Evolutionary conservation across 23 red algal species (phyloP), one percentile per base, ranked within the genome.

Genomic region (Gracilaria gracilis): DNA sequence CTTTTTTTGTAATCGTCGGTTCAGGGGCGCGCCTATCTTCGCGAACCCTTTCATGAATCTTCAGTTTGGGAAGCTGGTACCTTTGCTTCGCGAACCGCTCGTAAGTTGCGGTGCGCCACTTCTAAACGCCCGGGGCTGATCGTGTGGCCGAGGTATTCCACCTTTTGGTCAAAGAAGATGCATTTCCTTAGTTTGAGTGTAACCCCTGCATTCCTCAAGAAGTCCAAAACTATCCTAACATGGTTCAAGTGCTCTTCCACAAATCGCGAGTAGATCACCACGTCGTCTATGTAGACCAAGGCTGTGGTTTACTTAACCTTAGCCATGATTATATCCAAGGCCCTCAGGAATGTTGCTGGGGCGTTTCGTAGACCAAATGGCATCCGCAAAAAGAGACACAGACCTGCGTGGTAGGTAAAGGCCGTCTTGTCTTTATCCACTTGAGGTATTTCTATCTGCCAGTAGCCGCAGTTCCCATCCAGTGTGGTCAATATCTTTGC

Each of bases 401-500:
- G 44, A 23, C 0, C 79, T 61, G 48, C 28, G 33, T 82, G 79
- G 13, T 23, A 61, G 2, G 55, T 53, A 19, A 82, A 82, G 7
- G 79, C 24, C 8, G 79, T 82, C 47, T 82, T 82, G 79, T 82
- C 14, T 19, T 12, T 82, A 32, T 82, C 79, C 27, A 31, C 28
- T n/a, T 82, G 16, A 9, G 14, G 34, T 25, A 82, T 31, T 0
- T 47, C 38, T 37, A 87, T 87, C 83, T 87, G 65, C 83, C 83
- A 87, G 62, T 87, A 87, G 2, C 83, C 62, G 64, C 36, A 66
- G 40, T 87, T 87, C 27, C 19, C 58, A 28, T 87, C 64, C 23
- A 87, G 27, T 27, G 83, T 87, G 32, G 83, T 71, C 15, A 86
- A 72, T 27, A 87, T 13, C 11, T 87, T 6, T 11, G 84, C 66